phyloP scores from a whole-genome alignment of 768 basidiomycete genomes.

The Hebeloma cylindrosporum region DNA sequence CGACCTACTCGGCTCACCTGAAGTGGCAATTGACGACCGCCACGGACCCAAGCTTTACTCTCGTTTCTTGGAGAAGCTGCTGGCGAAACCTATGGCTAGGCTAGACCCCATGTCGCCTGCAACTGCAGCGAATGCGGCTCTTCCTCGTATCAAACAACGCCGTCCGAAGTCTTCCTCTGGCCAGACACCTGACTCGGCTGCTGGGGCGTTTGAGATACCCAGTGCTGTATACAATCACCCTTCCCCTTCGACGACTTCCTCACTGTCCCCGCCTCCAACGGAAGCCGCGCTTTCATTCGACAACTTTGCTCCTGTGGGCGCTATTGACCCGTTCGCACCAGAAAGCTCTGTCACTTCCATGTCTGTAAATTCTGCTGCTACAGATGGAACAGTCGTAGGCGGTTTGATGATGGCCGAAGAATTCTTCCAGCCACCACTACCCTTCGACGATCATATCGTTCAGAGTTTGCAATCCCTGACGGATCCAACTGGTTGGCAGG shows the following conservation, averaged over 20 bases:
- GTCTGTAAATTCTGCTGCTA: constrained; percentile 17
- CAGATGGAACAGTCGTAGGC: constrained; percentile 12
- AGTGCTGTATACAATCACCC: constrained; percentile 33
- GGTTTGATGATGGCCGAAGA: constrained; percentile 21
- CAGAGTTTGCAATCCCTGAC: constrained; percentile 60
- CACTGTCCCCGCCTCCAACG: constrained; percentile 48
- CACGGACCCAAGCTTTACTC: constrained; percentile 82
- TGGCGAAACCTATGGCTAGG: constrained; percentile 56
- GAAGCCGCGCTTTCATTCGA: constrained; percentile 48
- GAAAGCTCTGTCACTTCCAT: constrained; percentile 13
- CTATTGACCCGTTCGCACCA: constrained; percentile 42
- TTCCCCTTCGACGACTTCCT: constrained; percentile 41
- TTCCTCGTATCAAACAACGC: constrained; percentile 17
- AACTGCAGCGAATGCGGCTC: constrained; percentile 12
- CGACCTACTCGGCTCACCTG: constrained; percentile 64
- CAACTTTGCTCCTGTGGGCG: constrained; percentile 44
- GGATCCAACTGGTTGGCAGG: constrained; percentile 54
- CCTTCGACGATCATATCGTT: constrained; percentile 59
- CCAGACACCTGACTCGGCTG: constrained; percentile 19
- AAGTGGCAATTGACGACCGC: constrained; percentile 76
- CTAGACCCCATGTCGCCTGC: constrained; percentile 29
- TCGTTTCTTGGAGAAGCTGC: constrained; percentile 71
- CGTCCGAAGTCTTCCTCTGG: constrained; percentile 15
- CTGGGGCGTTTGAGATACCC: constrained; percentile 20
- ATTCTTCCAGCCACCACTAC: constrained; percentile 54